Conservation (phyloP, 345 rosid genomes). For the Laguncularia racemosa region DNA sequence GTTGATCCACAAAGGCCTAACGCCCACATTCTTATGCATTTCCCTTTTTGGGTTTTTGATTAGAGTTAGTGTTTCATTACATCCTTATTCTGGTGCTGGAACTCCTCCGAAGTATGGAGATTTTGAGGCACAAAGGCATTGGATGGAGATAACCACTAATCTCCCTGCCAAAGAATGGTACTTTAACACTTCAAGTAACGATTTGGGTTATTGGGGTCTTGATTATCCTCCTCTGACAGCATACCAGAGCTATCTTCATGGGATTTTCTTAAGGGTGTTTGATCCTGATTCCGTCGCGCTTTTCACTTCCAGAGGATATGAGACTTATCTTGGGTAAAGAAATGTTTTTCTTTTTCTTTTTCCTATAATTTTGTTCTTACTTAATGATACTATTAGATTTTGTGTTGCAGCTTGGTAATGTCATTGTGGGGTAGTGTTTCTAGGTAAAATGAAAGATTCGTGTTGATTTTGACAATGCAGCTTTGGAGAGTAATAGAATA, state of each 20-base stretch:
- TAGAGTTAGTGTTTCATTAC: conserved; percentile 61
- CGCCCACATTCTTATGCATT: conserved; percentile 39
- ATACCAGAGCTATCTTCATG: conserved; percentile 87
- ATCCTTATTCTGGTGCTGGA: conserved; percentile 79
- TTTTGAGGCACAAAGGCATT: conserved; percentile 92
- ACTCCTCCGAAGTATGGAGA: conserved; percentile 81
- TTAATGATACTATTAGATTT: not conserved
- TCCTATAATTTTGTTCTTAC: not conserved
- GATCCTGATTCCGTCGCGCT: conserved; percentile 66
- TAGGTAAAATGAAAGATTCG: not conserved
- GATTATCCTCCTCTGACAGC: conserved; percentile 98
- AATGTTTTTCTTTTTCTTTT: not conserved
- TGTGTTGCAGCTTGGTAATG: not conserved
- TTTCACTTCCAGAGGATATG: conserved; percentile 64
- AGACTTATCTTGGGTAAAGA: conserved; percentile 67
- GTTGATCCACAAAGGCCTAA: conserved; percentile 34
- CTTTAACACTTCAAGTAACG: conserved; percentile 52
- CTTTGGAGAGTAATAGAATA: too few species aligned
- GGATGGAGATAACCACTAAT: conserved; percentile 97
- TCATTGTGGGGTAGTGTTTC: conserved; percentile 6
- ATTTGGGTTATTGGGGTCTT: conserved; percentile 89
- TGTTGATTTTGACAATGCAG: too few species aligned
- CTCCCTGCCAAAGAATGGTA: conserved; percentile 67
- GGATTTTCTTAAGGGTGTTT: conserved; percentile 49
- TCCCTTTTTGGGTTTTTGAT: conserved; percentile 61